Evolutionary conservation across 805 yeast genomes (phyloP), one percentile per base, ranked within the genome.

Genomic region (Metschnikowia arizonensis): DNA sequence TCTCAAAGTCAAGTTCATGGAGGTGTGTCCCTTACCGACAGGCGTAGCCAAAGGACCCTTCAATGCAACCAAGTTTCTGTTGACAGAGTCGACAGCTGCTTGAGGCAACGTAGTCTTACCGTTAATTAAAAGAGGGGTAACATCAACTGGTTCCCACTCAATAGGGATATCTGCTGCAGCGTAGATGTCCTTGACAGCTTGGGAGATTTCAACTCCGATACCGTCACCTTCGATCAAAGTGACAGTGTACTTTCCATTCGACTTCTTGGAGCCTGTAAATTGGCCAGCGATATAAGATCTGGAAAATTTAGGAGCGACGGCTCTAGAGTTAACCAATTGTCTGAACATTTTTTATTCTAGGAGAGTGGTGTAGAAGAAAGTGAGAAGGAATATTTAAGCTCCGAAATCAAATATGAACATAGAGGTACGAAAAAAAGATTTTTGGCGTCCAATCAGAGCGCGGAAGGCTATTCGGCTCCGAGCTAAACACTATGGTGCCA

Each of bases 21-120:
- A 90, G 63, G 88, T 88, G 77, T 93, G 98, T 65, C 99, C 99
- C 74, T 91, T 91, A 61, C 97, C 99, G 53, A 91, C 90, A 47
- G 99, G 99, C 33, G 99, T 93, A 45, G 97, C 98, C 62, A 93
- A 76, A 25, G 98, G 98, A 57, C 99, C 99, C 76, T 93, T 93
- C 64, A 93, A 79, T 45, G 98, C 99, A 52, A 93, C 91, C 73
- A 83, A 78, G 77, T 91, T 88, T 72, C 79, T 84, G 78, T 88
- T 88, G 72, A 93, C 90, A 37, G 95, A 86, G 59, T 86, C 89
- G 52, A 93, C 88, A 48, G 98, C 97, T 34, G 82, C 83, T 57
- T 83, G 83, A 54, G 98, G 98, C 59, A 93, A 82, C 48, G 97
- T 83, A 57, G 98, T 90, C 69, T 84, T 83, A 62, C 97, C 97